Conservation (phyloP, 2,329 filamentous ascomycete genomes). For the Emmonsia crescens region DNA sequence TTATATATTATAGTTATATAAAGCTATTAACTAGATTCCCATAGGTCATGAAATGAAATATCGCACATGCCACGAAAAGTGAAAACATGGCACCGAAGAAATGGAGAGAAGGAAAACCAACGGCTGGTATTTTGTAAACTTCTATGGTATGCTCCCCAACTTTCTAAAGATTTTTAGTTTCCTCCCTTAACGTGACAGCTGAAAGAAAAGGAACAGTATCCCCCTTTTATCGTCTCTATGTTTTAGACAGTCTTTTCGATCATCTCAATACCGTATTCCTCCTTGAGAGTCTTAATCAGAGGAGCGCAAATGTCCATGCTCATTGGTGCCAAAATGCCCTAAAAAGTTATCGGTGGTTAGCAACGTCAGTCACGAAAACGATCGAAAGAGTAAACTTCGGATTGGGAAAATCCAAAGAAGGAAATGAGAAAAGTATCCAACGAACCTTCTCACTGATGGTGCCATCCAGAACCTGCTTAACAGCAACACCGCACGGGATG, state of each 20-base stretch:
- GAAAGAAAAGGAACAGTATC: not conserved
- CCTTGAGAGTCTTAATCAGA: conserved; percentile 66
- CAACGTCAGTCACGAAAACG: not conserved
- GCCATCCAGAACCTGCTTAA: conserved; percentile 66
- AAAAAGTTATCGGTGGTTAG: conserved; percentile 1
- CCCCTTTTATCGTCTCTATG: not conserved
- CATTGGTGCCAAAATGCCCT: conserved; percentile 67
- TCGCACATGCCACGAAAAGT: not conserved
- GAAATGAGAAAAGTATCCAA: not conserved
- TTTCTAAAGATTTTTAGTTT: not conserved
- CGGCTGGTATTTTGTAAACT: not conserved
- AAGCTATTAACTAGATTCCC: not conserved
- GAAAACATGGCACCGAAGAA: not conserved
- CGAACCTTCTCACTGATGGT: conserved; percentile 53
- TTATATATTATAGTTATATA: not conserved
- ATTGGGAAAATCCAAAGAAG: not conserved
- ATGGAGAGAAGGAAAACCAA: not conserved
- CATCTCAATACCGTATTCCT: conserved; percentile 64
- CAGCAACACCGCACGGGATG: conserved; percentile 62
- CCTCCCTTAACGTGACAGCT: not conserved
- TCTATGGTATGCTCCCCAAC: not conserved
- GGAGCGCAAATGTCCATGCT: conserved; percentile 58
- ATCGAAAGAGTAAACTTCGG: not conserved
- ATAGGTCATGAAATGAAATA: not conserved
- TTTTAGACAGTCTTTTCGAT: conserved; percentile 50